phyloP scores from a whole-genome alignment of 1,139 yeast species.

The Diutina catenulata region DNA sequence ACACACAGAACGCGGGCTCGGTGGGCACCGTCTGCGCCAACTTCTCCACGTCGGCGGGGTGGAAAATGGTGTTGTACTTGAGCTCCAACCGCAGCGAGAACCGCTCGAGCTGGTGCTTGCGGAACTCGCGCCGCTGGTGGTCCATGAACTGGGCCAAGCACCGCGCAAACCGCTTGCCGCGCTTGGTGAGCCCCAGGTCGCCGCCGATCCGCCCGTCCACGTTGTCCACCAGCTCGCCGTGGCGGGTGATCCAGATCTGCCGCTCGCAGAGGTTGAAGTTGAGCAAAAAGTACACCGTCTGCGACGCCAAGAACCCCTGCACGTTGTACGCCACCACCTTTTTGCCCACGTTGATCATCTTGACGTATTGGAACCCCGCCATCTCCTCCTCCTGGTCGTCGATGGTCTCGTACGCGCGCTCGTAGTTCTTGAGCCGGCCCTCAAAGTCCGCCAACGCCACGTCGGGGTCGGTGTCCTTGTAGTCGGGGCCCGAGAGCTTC shows the following conservation, averaged over 20 bases:
- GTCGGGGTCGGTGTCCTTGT: slow-evolving; percentile 74
- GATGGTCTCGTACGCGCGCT: slow-evolving; percentile 81
- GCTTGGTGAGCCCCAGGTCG: slow-evolving; percentile 65
- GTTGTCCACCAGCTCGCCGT: slow-evolving; percentile 85
- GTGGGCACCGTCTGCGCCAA: slow-evolving; percentile 32
- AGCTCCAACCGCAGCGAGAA: slow-evolving; percentile 33
- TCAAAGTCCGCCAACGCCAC: slow-evolving; percentile 72
- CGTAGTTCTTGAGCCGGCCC: slow-evolving; percentile 72
- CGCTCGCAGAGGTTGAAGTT: slow-evolving; percentile 86
- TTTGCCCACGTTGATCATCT: slow-evolving; percentile 93
- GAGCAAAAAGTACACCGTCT: slow-evolving; percentile 78
- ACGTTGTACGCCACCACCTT: slow-evolving; percentile 87
- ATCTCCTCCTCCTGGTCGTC: slow-evolving; percentile 50
- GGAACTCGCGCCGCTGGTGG: slow-evolving; percentile 58
- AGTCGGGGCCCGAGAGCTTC: slow-evolving; percentile 90
- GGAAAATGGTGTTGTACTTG: slow-evolving; percentile 16
- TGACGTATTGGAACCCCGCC: slow-evolving; percentile 68
- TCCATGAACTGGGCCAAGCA: slow-evolving; percentile 68
- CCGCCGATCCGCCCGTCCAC: slow-evolving; percentile 87
- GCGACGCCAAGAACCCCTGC: slow-evolving; percentile 88
- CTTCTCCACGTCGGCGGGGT: slow-evolving; percentile 9
- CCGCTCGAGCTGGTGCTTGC: slow-evolving; percentile 48
- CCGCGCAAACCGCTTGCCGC: slow-evolving; percentile 65
- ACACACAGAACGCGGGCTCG: slow-evolving; percentile 71
- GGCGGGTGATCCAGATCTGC: slow-evolving; percentile 91